phyloP scores from a whole-genome alignment of 805 yeast species.

The Lipomyces sp. region DNA sequence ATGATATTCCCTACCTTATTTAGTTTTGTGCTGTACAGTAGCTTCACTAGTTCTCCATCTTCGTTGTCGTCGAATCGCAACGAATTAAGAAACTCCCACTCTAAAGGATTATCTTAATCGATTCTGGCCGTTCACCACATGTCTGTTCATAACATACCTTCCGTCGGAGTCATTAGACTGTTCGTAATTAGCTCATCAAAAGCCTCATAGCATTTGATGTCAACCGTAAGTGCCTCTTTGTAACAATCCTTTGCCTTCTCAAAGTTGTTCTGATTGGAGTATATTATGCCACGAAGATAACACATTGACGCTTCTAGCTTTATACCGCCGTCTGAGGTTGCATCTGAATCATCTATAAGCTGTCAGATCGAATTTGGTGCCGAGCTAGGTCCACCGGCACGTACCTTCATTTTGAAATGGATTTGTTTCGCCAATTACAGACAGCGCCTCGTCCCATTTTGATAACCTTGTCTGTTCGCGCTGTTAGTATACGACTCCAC shows the following conservation, averaged over 20 bases:
- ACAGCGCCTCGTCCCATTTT: slow-evolving; percentile 86
- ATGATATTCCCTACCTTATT: slow-evolving; percentile 52
- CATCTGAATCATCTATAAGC: not conserved
- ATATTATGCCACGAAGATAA: slow-evolving; percentile 80
- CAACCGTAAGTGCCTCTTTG: slow-evolving; percentile 83
- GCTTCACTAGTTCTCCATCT: slow-evolving; percentile 77
- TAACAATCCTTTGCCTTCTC: slow-evolving; percentile 85
- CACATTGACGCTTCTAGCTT: slow-evolving; percentile 87
- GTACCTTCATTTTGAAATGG: slow-evolving; percentile 59
- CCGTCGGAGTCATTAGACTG: slow-evolving; percentile 77
- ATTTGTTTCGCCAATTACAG: slow-evolving; percentile 78
- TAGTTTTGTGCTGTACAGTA: slow-evolving; percentile 74
- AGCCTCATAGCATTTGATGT: slow-evolving; percentile 92
- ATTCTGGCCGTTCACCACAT: not conserved
- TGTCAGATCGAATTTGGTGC: not conserved
- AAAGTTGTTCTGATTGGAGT: slow-evolving; percentile 79
- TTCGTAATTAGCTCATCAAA: slow-evolving; percentile 76
- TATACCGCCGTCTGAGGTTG: slow-evolving; percentile 75
- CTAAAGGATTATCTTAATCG: slow-evolving; percentile 42
- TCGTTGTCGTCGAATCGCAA: slow-evolving; percentile 71
- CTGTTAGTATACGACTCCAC: not conserved
- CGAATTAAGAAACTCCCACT: slow-evolving; percentile 74
- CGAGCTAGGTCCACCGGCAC: not conserved
- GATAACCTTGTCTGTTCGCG: slow-evolving; percentile 58
- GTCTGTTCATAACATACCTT: slow-evolving; percentile 44